These are phyloP conservation scores for Leccinum olivaceopallidum DNA, from an alignment of 768 basidiomycete species.

Conservation along the genomic window DNA sequence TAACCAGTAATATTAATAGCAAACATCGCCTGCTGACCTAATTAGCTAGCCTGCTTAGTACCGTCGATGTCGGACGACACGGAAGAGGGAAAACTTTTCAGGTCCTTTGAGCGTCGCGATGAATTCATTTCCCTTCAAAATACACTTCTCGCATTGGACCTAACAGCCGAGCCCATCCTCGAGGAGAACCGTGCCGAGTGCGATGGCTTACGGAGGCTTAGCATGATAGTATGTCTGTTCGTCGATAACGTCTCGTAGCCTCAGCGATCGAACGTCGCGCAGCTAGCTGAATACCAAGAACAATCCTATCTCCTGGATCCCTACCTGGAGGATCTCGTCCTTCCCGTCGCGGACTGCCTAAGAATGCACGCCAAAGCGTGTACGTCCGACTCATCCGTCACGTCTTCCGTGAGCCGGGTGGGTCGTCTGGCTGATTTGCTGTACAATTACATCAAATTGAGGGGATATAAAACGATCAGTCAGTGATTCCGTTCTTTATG, in stretches of 20 bases:
- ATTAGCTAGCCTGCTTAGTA: conserved; percentile 3
- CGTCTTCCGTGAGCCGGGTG: conserved; percentile 41
- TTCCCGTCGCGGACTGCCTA: conserved; percentile 68
- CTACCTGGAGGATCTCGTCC: conserved; percentile 74
- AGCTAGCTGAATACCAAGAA: conserved; percentile 92
- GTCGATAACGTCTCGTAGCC: conserved; percentile 2
- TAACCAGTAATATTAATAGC: too few species aligned
- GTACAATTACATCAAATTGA: conserved; percentile 81
- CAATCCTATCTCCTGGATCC: conserved; percentile 93
- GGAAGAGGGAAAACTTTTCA: conserved; percentile 47
- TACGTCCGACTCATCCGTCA: conserved; percentile 28
- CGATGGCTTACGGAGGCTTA: conserved; percentile 43
- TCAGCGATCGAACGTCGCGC: conserved; percentile 7
- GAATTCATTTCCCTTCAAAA: conserved; percentile 59
- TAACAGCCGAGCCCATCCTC: conserved; percentile 42
- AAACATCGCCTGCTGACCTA: conserved; percentile 21
- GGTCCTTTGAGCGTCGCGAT: conserved; percentile 59
- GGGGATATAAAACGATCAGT: conserved; percentile 93
- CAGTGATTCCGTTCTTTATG: conserved; percentile 33
- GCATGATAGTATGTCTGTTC: conserved; percentile 48
- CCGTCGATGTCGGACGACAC: conserved; percentile 39
- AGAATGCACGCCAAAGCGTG: conserved; percentile 52
- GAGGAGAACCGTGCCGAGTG: conserved; percentile 48
- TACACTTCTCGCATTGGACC: conserved; percentile 48
- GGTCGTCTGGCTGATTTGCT: conserved; percentile 60